A percentile compares a stretch with the other conserved stretches of the same genome.
Conservation (phyloP, 2,329 filamentous ascomycete species). For the Plectosphaerella plurivora region DNA sequence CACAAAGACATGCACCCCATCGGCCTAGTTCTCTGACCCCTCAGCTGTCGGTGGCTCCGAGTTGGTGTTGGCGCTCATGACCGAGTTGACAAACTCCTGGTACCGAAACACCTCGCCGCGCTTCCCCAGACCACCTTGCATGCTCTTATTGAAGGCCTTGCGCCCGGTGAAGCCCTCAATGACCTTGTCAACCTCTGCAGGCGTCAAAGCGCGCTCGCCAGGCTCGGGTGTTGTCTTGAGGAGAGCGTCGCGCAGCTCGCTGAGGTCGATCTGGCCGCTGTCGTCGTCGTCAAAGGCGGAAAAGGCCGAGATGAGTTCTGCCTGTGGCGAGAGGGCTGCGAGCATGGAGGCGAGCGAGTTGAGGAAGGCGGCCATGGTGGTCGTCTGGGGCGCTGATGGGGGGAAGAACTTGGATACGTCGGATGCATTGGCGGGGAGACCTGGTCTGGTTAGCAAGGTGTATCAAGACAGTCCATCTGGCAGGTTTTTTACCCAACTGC, state of each 20-base stretch:
- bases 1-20: not conserved
- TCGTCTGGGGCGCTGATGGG: conserved; percentile 62
- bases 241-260: conserved; percentile 76
- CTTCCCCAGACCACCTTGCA: conserved; percentile 50
- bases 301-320: conserved; percentile 83
- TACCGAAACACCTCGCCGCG: conserved; percentile 90
- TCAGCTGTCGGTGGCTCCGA: conserved; percentile 24
- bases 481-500: conserved; percentile 61
- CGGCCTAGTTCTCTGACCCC: conserved; percentile 14
- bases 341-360: conserved; percentile 75
- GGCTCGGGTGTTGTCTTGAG: conserved; percentile 76
- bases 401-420: conserved; percentile 83
- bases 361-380: conserved; percentile 82
- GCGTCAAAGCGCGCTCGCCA: conserved; percentile 60
- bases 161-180: conserved; percentile 81
- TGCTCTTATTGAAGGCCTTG: conserved; percentile 70
- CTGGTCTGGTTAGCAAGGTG: conserved; percentile 31
- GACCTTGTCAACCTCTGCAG: conserved; percentile 79
- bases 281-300: conserved; percentile 96
- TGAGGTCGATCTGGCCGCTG: conserved; percentile 84
- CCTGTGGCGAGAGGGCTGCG: conserved; percentile 67
- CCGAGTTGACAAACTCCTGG: conserved; percentile 78
- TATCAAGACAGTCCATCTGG: not conserved
- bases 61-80: conserved; percentile 49
- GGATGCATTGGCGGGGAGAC: conserved; percentile 66